Evolutionary conservation across 768 basidiomycete genomes (phyloP), one percentile per base, ranked within the genome.

Genomic region (Agaricus blazei): DNA sequence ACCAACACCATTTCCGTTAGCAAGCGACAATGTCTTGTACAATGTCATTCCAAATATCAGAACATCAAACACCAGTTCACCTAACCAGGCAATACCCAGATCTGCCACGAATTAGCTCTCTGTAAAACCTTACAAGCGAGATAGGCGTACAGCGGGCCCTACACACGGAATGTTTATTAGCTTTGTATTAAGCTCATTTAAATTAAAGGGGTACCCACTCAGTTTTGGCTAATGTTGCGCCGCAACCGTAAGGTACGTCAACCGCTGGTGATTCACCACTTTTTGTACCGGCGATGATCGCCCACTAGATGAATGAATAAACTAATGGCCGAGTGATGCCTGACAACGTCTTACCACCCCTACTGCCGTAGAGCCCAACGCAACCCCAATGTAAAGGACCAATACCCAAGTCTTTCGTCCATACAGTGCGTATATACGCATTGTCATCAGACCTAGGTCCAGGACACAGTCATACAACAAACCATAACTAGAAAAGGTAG

Each of bases 341-440:
- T 15, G 47, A 8, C 8, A 19, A 23, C 19, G 19, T 19, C 64
- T 45, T 34, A 63, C 64, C 1, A 59, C 36, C 9, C 68, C 71
- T 31, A 66, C 64, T 9, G 34, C 55, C 44, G 73, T 63, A 6
- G 65, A 67, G 4, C 56, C 57, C 19, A 64, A 49, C 0, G 64
- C 67, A 2, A 66, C 58, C 31, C 56, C 40, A 27, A 64, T 51
- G 14, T 69, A 62, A n/a, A 72, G 52, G 0, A 60, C 28, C 1
- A 72, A 66, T n/a, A 74, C 59, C 31, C 48, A 51, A 8, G 55
- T 55, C 47, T 47, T 68, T 6, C 69, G 67, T 5, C 63, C 65
- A 54, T 75, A 77, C 0, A 77, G 65, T 28, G 75, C 75, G 52
- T 72, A 70, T 6, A 72, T 72, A 6, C 75, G 60, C 60, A 73